Base-by-base conservation (phyloP, 805 yeast genomes). In the Vanderwaltozyma verrucispora region DNA sequence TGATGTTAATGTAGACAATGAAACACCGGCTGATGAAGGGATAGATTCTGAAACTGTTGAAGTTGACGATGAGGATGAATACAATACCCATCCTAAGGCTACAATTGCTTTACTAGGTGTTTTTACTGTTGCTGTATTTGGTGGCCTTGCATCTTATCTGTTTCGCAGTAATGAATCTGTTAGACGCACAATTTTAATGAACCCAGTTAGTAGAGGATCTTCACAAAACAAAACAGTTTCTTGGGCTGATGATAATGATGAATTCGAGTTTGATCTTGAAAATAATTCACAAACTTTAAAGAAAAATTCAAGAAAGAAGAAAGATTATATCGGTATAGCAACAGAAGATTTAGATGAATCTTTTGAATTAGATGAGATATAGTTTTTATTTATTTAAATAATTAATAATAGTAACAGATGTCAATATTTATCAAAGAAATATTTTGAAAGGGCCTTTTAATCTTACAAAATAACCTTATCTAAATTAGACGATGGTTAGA, bases 1-100 rank as follows among this genome's bases (percentile, higher is more conserved):
- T 17, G 71, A 64, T 3, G 74, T 62, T 18, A 74, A 63, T 9
- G 72, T 63, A 14, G 75, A 68, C 3, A 72, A 64, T 9, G 65
- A 60, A n/a, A n/a, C n/a, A n/a, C n/a, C n/a, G n/a, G n/a, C 45
- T 3, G 55, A 41, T 1, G 39, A 43, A 2, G 39, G 40, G 13
- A 43, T 39, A 4, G 42, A 42, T 5, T 39, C 39, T 3, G 37
- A 45, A 3, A 43, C 43, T 9, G 38, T 37, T 4, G 38, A 44
- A 5, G 43, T 39, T 4, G 33, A 46, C 7, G 18, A 26, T 13
- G 40, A 46, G 10, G 42, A 45, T 9, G 44, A 43, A 12, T 39
- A 65, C 2, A 74, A 62, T 10, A 26, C 32, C n/a, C 32, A 36
- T 27, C 23, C 33, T 3, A 28, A 16, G 17, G 29, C 34, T 14